Evolutionary conservation across 106 monocot species (phyloP), one percentile per base, ranked within the genome.

Genomic region (Dactylorhiza incarnata): DNA sequence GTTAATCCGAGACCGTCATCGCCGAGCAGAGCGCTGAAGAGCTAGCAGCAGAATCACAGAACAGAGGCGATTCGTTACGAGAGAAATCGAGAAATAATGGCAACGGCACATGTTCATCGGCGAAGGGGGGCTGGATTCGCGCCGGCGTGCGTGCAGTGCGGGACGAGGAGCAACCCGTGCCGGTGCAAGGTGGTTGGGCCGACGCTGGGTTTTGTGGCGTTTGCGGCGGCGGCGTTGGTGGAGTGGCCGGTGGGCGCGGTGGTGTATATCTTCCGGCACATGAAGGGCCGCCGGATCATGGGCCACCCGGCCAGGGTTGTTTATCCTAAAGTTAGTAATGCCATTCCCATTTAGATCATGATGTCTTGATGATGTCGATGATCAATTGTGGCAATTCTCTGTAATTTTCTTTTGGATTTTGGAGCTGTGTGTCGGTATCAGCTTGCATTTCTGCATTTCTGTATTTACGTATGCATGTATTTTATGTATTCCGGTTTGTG

Each of bases 151-250:
- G 77, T 83, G 53, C 81, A 94, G 75, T 94, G 94, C 83, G 85
- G 91, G 70, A 91, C 87, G 71, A 74, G 49, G 78, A 88, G 87
- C 80, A 91, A 89, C 82, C 91, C 91, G 50, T 94, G 91, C 91
- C 71, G 88, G 83, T 94, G 94, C 87, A 85, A 85, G 91, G 85
- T 91, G 77, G 89, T 94, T 49, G 91, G 91, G 6, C 91, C 91
- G 12, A 94, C 91, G 48, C 56, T 91, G 3, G 94, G 89, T 43
- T 82, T 94, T 78, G 6, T 91, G 23, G 94, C 94, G 5, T 88
- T 86, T 48, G 88, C 75, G 7, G 91, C 44, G 52, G 82, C 85
- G 2, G 94, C 77, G 9, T 74, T 81, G 72, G 82, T 90, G 71
- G 92, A 89, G 78, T 92, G 92, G 92, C 92, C 92, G 63, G 79